Conservation (phyloP, 176 grass and related monocot species). For the Avena sativa region DNA sequence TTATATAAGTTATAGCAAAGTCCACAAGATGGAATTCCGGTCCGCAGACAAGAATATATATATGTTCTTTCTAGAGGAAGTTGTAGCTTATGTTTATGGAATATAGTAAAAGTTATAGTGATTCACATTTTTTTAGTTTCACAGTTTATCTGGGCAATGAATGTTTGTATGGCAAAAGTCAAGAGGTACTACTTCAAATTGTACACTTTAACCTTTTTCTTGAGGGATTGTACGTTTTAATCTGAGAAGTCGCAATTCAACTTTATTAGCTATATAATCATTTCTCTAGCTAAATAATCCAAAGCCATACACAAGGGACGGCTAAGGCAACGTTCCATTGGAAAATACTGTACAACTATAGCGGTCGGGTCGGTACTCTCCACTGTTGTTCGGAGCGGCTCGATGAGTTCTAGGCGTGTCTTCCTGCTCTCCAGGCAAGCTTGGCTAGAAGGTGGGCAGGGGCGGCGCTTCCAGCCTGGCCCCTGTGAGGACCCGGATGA, state of each 20-base stretch:
- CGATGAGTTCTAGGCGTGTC: too few relatives aligned
- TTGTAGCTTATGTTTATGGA: background rate
- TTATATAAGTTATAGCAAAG: slow-evolving; percentile 5
- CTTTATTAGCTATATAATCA: background rate
- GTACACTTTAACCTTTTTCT: background rate
- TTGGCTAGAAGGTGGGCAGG: too few relatives aligned
- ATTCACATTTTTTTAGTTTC: background rate
- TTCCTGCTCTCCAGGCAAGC: too few relatives aligned
- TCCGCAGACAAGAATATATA: background rate
- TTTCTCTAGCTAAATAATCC: background rate
- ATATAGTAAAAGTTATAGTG: background rate
- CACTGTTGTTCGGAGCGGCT: too few relatives aligned
- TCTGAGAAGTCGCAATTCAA: background rate
- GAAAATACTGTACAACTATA: too few relatives aligned
- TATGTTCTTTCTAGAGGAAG: background rate
- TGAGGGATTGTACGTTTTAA: too few relatives aligned
- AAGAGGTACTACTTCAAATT: slow-evolving; percentile 1
- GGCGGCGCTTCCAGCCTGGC: too few relatives aligned
- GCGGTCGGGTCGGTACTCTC: too few relatives aligned
- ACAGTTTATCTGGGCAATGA: background rate
- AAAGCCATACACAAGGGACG: background rate
- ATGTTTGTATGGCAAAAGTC: background rate
- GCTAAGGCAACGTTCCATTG: too few relatives aligned
- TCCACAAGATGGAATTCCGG: background rate
- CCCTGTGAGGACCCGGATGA: too few relatives aligned